Evolutionary conservation across 352 stramenopile species (phyloP).

Genomic region (Porosira glacialis): DNA sequence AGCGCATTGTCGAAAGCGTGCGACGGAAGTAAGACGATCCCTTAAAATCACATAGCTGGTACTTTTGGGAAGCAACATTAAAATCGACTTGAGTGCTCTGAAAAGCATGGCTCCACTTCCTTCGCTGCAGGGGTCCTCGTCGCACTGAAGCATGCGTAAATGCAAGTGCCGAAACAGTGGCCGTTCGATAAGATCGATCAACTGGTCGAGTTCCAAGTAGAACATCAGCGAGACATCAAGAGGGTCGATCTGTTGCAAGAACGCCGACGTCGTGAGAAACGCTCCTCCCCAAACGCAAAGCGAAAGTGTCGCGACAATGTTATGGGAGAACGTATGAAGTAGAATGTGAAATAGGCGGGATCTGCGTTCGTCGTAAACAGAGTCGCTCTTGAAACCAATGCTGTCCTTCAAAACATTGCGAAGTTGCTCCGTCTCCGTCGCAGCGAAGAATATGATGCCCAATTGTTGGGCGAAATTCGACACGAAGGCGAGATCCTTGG

Average conservation of each 20-base stretch:
- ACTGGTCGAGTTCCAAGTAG: slow-evolving; percentile 73
- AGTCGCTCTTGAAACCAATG: slow-evolving; percentile 51
- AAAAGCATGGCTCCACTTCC: slow-evolving; percentile 80
- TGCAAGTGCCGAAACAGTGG: slow-evolving; percentile 79
- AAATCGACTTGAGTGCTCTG: slow-evolving; percentile 63
- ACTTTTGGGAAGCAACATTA: slow-evolving; percentile 81
- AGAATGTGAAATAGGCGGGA: slow-evolving; percentile 77
- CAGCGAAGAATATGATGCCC: slow-evolving; percentile 73
- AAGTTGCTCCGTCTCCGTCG: slow-evolving; percentile 62
- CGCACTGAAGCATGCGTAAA: slow-evolving; percentile 73
- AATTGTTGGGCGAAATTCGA: slow-evolving; percentile 77
- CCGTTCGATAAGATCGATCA: slow-evolving; percentile 74
- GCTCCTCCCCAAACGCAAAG: slow-evolving; percentile 77
- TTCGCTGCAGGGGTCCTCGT: slow-evolving; percentile 65
- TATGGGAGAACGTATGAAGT: slow-evolving; percentile 75
- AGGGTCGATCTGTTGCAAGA: slow-evolving; percentile 70
- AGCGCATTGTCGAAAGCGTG: too few relatives aligned
- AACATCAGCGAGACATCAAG: slow-evolving; percentile 77
- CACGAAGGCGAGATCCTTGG: slow-evolving; percentile 71
- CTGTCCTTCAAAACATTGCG: slow-evolving; percentile 66
- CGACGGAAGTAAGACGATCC: too few relatives aligned
- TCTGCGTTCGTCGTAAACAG: slow-evolving; percentile 48
- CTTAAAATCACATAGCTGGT: too few relatives aligned
- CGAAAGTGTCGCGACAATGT: slow-evolving; percentile 63
- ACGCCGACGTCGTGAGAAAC: slow-evolving; percentile 68